Conservation (phyloP, 768 basidiomycete species). For the Calocybe cyanea region DNA sequence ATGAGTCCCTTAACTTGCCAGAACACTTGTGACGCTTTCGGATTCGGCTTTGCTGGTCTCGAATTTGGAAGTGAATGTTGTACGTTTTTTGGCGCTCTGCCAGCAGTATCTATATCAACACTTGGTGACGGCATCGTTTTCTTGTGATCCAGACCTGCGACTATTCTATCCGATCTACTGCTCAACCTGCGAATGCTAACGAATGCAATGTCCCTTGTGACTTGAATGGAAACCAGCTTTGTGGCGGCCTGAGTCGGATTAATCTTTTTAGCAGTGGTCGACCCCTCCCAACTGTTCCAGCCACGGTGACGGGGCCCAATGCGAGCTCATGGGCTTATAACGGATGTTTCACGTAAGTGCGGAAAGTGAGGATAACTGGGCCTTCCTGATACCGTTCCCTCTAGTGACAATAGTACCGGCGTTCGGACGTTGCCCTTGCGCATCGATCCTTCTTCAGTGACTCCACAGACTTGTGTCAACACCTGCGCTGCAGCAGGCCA, state of each 20-base stretch:
- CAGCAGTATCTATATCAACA: not conserved
- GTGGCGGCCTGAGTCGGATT: conserved; percentile 9
- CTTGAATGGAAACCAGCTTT: conserved; percentile 7
- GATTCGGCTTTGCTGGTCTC: conserved; percentile 10
- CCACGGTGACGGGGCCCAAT: not conserved
- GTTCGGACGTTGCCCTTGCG: conserved; percentile 4
- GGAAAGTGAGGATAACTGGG: too few species aligned
- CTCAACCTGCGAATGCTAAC: not conserved
- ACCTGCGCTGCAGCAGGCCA: not conserved
- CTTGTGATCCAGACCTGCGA: conserved; percentile 8
- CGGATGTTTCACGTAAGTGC: conserved; percentile 7
- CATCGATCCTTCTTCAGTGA: conserved; percentile 3
- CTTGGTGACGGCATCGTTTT: not conserved
- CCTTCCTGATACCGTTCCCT: not conserved
- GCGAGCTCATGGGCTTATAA: conserved; percentile 1
- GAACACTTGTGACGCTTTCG: conserved; percentile 1
- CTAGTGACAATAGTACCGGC: conserved; percentile 6
- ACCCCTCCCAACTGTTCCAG: conserved; percentile 6
- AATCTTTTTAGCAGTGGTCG: conserved; percentile 8
- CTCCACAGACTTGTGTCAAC: conserved; percentile 7
- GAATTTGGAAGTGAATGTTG: conserved; percentile 13
- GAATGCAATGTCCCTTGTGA: conserved; percentile 7
- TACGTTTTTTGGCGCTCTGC: not conserved
- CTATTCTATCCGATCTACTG: conserved; percentile 8
- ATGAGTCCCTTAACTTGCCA: conserved; percentile 8